phyloP scores from a whole-genome alignment of 176 grass and related monocot genomes.

The Oryza australiensis region DNA sequence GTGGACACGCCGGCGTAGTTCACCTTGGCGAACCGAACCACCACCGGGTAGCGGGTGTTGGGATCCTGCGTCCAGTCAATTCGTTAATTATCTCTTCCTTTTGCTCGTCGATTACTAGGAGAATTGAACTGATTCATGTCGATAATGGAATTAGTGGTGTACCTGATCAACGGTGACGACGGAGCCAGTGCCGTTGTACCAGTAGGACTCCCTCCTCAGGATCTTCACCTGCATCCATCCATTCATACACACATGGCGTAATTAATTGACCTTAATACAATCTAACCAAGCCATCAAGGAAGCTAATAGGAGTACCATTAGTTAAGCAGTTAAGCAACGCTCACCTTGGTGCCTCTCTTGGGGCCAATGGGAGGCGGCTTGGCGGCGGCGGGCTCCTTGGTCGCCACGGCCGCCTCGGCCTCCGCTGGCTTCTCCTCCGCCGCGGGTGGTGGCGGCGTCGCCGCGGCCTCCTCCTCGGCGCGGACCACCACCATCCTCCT shows the following conservation, averaged over 20 bases:
- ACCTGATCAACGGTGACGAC: conserved; percentile 92
- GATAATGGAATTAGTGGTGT: too few species aligned
- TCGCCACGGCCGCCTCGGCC: conserved; percentile 37
- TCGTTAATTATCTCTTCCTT: too few species aligned
- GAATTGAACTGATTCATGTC: too few species aligned
- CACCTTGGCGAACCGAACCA: conserved; percentile 83
- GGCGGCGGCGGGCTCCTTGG: conserved; percentile 44
- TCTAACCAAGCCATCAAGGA: neutral
- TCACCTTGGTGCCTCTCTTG: conserved; percentile 74
- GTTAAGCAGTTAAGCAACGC: neutral
- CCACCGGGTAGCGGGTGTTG: conserved; percentile 76
- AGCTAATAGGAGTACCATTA: too few species aligned
- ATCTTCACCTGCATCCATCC: conserved; percentile 71
- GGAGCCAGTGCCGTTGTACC: conserved; percentile 83
- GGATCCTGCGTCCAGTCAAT: conserved; percentile 47
- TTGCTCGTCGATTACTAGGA: neutral
- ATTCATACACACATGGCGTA: neutral
- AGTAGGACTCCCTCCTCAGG: conserved; percentile 92
- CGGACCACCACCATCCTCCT: conserved; percentile 58
- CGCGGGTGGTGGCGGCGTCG: conserved; percentile 22
- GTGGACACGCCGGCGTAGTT: conserved; percentile 91
- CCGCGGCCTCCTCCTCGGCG: conserved; percentile 50
- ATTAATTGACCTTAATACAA: neutral
- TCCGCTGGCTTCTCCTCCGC: neutral
- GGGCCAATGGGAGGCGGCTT: conserved; percentile 86